A percentile compares a stretch with the other conserved stretches of the same genome.
Evolutionary conservation across 1,139 yeast genomes (phyloP).

Genomic region (Lodderomyces jiufengensis): DNA sequence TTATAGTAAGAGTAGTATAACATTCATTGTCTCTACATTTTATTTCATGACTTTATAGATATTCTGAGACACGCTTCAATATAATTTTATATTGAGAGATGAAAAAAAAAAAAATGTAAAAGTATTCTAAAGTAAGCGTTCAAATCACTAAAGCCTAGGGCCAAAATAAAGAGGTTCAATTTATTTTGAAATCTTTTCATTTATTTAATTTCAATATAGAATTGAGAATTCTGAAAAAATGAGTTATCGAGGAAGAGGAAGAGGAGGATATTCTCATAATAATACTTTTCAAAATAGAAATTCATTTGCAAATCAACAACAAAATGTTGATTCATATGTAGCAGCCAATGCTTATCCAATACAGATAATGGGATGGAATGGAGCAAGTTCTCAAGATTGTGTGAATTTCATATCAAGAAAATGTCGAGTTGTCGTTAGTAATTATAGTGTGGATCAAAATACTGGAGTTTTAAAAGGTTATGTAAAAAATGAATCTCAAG

Average conservation of each 20-base stretch:
- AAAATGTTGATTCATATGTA: slow-evolving; percentile 30
- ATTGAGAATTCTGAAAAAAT: no score
- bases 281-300: slow-evolving; percentile 15
- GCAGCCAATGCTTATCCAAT: slow-evolving; percentile 42
- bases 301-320: slow-evolving; percentile 15
- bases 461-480: slow-evolving; percentile 55
- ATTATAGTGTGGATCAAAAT: slow-evolving; percentile 38
- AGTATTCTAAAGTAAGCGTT: no score
- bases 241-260: slow-evolving; percentile 38
- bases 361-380: slow-evolving; percentile 79
- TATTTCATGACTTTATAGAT: no score
- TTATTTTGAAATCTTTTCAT: not conserved
- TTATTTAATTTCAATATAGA: no score
- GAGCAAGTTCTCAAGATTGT: slow-evolving; percentile 67
- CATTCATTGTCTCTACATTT: no score
- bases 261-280: slow-evolving; percentile 34
- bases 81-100: no score
- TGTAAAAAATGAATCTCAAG: slow-evolving; percentile 54
- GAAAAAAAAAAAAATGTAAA: no score
- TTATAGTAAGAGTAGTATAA: not conserved
- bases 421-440: slow-evolving; percentile 51
- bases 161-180: no score
- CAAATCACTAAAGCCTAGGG: no score
- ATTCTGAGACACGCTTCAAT: no score
- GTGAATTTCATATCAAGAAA: slow-evolving; percentile 68